phyloP scores from a whole-genome alignment of 140 eudicot genomes.

The Ambrosia hybrid region DNA sequence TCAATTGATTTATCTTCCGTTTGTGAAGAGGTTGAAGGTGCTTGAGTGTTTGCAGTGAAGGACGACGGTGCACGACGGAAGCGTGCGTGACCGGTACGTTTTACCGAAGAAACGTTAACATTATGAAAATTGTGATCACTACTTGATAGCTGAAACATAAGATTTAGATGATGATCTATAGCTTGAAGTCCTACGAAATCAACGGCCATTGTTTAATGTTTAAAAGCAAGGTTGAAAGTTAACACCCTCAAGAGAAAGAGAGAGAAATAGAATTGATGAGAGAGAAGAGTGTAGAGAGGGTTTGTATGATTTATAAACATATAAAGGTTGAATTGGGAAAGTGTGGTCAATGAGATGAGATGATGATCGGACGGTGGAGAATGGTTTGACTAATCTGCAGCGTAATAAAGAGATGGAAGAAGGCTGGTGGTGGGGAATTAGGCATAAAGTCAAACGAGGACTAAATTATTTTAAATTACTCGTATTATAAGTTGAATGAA shows the following conservation, averaged over 20 bases:
- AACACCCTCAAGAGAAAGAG: background rate
- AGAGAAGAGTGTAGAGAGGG: slow-evolving; percentile 19
- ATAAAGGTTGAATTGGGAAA: slow-evolving; percentile 24
- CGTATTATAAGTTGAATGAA: too few relatives aligned
- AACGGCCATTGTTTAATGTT: slow-evolving; percentile 28
- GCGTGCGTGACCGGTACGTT: slow-evolving; percentile 38
- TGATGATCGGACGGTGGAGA: slow-evolving; percentile 34
- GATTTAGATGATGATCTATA: slow-evolving; percentile 23
- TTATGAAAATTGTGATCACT: slow-evolving; percentile 28
- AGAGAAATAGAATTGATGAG: slow-evolving; percentile 21
- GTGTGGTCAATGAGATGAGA: slow-evolving; percentile 20
- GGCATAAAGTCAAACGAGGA: slow-evolving; percentile 28
- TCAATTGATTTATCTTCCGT: slow-evolving; percentile 18
- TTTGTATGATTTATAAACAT: background rate
- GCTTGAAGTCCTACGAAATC: slow-evolving; percentile 32
- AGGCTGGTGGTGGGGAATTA: slow-evolving; percentile 22
- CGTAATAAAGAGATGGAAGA: slow-evolving; percentile 22
- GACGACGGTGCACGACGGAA: slow-evolving; percentile 41
- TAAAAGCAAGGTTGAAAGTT: background rate
- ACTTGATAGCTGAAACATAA: slow-evolving; percentile 28
- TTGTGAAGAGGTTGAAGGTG: slow-evolving; percentile 27
- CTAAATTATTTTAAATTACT: background rate
- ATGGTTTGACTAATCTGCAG: slow-evolving; percentile 16
- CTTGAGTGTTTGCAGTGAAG: slow-evolving; percentile 6
- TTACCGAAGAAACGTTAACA: slow-evolving; percentile 20